Evolutionary conservation across 1,284 basidiomycete genomes (phyloP), one percentile per base, ranked within the genome.

Genomic region (Lentinus polychrous): DNA sequence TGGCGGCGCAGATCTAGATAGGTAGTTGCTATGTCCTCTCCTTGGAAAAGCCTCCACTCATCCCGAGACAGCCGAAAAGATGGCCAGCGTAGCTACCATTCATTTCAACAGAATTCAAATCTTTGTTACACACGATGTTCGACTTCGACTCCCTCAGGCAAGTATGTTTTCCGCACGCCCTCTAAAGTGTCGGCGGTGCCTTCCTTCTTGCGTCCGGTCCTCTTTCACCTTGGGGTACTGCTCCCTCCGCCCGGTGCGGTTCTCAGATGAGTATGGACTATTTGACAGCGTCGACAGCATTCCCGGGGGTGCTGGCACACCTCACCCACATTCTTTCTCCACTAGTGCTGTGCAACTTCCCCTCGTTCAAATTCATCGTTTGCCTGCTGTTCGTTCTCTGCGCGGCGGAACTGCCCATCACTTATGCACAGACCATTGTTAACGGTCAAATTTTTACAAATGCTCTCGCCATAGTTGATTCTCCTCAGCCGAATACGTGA

Each of bases 381-480:
- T 48, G 49, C 22, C 35, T 37, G 46, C 36, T 50, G 35, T 37
- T 49, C 52, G 45, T 43, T 48, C 49, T 54, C 34, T 48, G 55
- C 43, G 55, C 40, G 58, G 27, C 52, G 36, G 39, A 49, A 17
- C 23, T 48, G 39, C 23, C 49, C 48, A 43, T 53, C 43, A 60
- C 51, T 45, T 36, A 39, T 17, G 64, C 62, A 15, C 66, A 69
- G 43, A 54, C 50, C 31, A 45, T 64, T 2, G 53, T 58, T 37
- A 66, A 65, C 54, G 74, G 72, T 1, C 74, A 74, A 55, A 62
- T 62, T 17, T 72, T 70, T 56, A 75, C 74, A 5, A 62, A 70
- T 46, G 75, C 71, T 3, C 66, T 79, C n/a, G 65, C 75, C 8
- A 73, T 76, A 46, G 65, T 76, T 33, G 68, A 77, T 57, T 64